Evolutionary conservation across 2,329 filamentous ascomycete genomes (phyloP), one percentile per base, ranked within the genome.

Genomic region (Cladosporium phlei): DNA sequence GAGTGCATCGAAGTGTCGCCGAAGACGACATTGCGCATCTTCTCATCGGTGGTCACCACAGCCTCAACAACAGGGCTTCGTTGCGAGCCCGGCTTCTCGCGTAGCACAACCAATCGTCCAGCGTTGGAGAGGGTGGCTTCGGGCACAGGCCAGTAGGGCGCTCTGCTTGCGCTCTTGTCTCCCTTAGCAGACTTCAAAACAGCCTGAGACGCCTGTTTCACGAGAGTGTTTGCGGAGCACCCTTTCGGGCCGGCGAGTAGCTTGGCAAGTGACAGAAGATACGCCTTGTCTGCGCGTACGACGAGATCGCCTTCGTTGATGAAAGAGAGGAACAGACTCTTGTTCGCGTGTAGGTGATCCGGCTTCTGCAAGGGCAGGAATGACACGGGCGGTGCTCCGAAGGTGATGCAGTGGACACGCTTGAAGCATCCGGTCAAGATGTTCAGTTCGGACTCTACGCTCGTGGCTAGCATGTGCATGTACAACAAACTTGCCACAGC

Each of bases 301-400:
- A 95, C 85, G 0, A 86, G 87, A 54, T 95, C 89, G 3, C 88
- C 88, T 63, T 95, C 88, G 59, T 95, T 95, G 57, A 90, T 73
- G 60, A 95, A 88, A 32, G 78, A 80, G 43, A 88, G 75, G 62
- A 95, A 95, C 4, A 91, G 62, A 48, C 81, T 88, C 60, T 86
- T 88, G 21, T 73, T 65, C 4, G 73, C 63, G 9, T 59, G 54
- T 30, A 59, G 57, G 10, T 62, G 55, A 3, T 56, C 56, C 0
- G 85, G 82, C 54, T 79, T 85, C 21, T 72, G 60, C 2, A 94
- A 67, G 0, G 88, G 86, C 1, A 85, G 71, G 1, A 89, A 72
- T 16, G 82, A 85, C 2, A 94, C 73, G 0, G 88, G 88, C 1
- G 88, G 88, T 0, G 86, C 77, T n/a, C 88, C 88, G 56, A 94